phyloP scores from a whole-genome alignment of 306 rosid genomes.

The Vigna mungo region DNA sequence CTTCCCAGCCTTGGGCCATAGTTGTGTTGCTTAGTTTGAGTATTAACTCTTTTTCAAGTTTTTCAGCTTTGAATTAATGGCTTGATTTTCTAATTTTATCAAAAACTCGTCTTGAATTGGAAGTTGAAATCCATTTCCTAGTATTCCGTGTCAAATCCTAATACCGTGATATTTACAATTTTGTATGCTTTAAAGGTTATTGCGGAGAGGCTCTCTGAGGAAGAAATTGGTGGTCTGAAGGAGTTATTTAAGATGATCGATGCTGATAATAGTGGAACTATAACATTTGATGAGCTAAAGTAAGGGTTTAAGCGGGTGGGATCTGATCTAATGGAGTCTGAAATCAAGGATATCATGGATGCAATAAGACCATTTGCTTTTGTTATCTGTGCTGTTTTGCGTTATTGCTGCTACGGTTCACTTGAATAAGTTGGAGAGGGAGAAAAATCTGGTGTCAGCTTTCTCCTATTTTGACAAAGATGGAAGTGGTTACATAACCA shows the following conservation, averaged over 20 bases:
- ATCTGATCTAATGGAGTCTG: conserved; percentile 64
- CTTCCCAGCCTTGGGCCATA: conserved; percentile 23
- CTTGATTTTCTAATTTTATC: conserved; percentile 13
- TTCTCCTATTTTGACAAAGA: conserved; percentile 71
- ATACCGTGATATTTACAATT: background rate
- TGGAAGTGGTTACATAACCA: conserved; percentile 66
- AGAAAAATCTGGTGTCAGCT: conserved; percentile 58
- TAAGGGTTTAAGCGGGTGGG: conserved; percentile 62
- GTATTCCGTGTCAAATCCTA: conserved; percentile 18
- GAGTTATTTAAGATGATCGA: conserved; percentile 63
- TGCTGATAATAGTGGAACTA: conserved; percentile 65
- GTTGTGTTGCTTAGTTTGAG: conserved; percentile 11
- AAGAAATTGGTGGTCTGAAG: conserved; percentile 72
- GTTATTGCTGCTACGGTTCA: conserved; percentile 66
- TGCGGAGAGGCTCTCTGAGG: conserved; percentile 68
- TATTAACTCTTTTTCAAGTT: background rate
- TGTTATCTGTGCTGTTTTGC: background rate
- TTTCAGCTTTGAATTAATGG: conserved; percentile 18
- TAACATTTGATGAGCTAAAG: conserved; percentile 66
- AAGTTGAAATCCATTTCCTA: conserved; percentile 35
- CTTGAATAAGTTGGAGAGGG: conserved; percentile 70
- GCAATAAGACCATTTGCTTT: conserved; percentile 53
- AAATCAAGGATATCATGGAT: conserved; percentile 65
- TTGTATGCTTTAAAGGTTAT: conserved; percentile 51
- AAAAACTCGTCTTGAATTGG: conserved; percentile 19